phyloP scores from a whole-genome alignment of 306 rosid genomes.

The Erythrophleum fordii region DNA sequence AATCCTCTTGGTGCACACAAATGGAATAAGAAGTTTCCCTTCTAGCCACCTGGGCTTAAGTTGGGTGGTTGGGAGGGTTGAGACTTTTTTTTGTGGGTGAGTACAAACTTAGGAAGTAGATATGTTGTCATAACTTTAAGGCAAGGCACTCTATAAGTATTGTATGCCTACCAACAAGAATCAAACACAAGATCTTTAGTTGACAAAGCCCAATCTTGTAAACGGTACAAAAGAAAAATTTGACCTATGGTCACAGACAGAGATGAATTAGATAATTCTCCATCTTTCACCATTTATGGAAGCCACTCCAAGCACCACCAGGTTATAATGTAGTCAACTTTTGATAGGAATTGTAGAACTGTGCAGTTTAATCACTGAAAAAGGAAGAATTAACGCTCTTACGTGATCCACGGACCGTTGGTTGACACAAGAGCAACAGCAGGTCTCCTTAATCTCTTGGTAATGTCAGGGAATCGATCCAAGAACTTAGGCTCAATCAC shows the following conservation, averaged over 20 bases:
- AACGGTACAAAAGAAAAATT: not conserved
- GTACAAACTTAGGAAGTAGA: not conserved
- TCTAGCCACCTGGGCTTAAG: not conserved
- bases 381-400: slow-evolving; percentile 39
- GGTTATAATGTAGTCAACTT: slow-evolving; percentile 1
- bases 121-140: not conserved
- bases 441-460: slow-evolving; percentile 77
- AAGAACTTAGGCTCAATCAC: slow-evolving; percentile 95
- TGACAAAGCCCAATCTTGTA: not conserved
- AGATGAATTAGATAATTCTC: slow-evolving; percentile 10
- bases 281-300: slow-evolving; percentile 26
- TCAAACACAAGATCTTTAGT: not conserved
- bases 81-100: too few relatives aligned
- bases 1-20: not conserved
- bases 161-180: not conserved
- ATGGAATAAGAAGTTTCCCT: not conserved
- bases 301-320: slow-evolving; percentile 22
- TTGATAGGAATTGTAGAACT: slow-evolving; percentile 3
- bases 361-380: not conserved
- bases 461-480: slow-evolving; percentile 84
- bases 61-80: not conserved
- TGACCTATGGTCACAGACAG: not conserved
- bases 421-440: slow-evolving; percentile 98
- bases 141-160: not conserved
- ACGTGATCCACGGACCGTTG: slow-evolving; percentile 95